A percentile compares a stretch with the other conserved stretches of the same genome.
Conservation (phyloP, 768 basidiomycete species). For the Naganishia kalamii region DNA sequence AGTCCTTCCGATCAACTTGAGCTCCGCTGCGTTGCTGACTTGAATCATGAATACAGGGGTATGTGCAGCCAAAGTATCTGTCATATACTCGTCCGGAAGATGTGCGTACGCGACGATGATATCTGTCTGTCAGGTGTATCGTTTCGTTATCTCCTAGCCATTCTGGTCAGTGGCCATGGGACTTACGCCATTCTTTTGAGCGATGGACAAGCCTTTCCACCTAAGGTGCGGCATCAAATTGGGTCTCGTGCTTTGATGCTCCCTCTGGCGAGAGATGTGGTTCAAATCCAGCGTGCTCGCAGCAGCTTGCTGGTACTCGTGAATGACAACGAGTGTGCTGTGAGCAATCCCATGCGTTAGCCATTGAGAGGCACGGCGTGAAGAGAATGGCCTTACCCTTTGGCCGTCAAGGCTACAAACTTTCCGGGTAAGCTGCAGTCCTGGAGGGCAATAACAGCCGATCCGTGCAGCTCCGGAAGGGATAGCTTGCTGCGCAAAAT, state of each 20-base stretch:
- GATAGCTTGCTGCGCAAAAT: background rate
- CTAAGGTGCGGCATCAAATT: slow-evolving; percentile 6
- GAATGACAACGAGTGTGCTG: background rate
- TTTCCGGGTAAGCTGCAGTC: background rate
- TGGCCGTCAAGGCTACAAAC: slow-evolving; percentile 2
- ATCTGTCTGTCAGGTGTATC: background rate
- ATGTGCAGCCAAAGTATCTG: background rate
- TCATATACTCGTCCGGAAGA: slow-evolving; percentile 1
- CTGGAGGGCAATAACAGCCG: background rate
- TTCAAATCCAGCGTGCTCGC: background rate
- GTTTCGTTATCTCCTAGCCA: background rate
- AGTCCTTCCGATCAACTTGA: slow-evolving; percentile 11
- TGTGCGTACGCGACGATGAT: slow-evolving; percentile 5
- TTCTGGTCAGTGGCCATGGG: background rate
- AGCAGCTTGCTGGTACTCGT: slow-evolving; percentile 1
- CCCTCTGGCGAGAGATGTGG: slow-evolving; percentile 12
- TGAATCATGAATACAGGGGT: background rate
- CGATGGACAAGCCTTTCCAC: slow-evolving; percentile 11
- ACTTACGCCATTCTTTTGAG: background rate
- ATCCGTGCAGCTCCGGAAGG: background rate
- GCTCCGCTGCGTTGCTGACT: background rate
- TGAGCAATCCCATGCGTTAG: background rate
- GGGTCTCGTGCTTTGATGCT: background rate
- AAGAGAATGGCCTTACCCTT: background rate
- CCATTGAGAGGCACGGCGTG: background rate